Evolutionary conservation across 495 filamentous ascomycete genomes (phyloP).

Genomic region (Astrothelium subdiscretum): DNA sequence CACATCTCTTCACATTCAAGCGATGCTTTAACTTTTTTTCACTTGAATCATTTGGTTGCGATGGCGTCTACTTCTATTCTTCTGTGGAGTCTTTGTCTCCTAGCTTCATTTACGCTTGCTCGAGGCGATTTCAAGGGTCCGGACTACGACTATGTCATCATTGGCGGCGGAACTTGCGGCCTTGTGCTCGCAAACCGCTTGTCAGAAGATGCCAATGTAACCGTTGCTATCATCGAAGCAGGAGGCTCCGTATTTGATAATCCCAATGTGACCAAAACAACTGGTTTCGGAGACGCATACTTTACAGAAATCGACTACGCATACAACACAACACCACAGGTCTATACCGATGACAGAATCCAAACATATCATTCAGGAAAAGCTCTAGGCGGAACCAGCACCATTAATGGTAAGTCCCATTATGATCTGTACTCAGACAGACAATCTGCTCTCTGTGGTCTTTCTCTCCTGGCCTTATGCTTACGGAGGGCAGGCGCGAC

Average conservation of each 20-base stretch:
- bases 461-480: not conserved
- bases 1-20: not conserved
- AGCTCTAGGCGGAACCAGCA: conserved; percentile 1
- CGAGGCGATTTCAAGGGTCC: not conserved
- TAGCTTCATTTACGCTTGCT: not conserved
- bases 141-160: conserved; percentile 16
- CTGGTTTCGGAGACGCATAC: not conserved
- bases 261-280: not conserved
- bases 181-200: conserved; percentile 16
- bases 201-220: conserved; percentile 9
- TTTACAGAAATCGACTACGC: not conserved
- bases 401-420: not conserved
- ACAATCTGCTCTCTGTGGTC: not conserved
- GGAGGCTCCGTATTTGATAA: conserved; percentile 2
- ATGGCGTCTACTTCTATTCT: not conserved
- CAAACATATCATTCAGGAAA: conserved; percentile 2
- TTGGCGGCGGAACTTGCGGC: conserved; percentile 17
- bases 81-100: not conserved
- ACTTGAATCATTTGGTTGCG: not conserved
- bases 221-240: conserved; percentile 16
- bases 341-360: not conserved
- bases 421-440: not conserved
- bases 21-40: not conserved
- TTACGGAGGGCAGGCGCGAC: not conserved
- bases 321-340: conserved; percentile 1